Evolutionary conservation across 768 basidiomycete genomes (phyloP).

Genomic region (Mycena belliarum): DNA sequence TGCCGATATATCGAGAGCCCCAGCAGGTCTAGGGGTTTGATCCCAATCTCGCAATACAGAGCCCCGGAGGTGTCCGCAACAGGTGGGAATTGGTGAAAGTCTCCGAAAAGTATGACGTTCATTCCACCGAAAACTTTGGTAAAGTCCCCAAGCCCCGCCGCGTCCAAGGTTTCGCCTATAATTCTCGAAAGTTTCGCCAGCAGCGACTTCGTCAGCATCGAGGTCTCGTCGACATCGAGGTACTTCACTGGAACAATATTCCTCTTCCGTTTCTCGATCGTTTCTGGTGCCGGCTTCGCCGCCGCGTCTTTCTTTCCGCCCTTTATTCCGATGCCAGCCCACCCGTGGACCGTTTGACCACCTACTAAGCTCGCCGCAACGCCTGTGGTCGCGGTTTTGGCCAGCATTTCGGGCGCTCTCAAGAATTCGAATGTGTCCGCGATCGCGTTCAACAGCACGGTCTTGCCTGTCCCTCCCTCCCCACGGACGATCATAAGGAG

Average conservation of each 20-base stretch:
- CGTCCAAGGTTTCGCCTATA: conserved; percentile 4
- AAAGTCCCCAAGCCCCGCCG: not conserved
- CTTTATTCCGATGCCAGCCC: conserved; percentile 21
- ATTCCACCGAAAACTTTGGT: conserved; percentile 29
- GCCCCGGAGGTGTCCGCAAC: conserved; percentile 29
- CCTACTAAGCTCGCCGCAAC: conserved; percentile 42
- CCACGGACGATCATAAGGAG: conserved; percentile 42
- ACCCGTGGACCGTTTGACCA: conserved; percentile 36
- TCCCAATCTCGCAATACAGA: conserved; percentile 17
- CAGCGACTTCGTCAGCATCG: conserved; percentile 33
- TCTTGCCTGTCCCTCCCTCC: conserved; percentile 47
- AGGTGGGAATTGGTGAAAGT: conserved; percentile 37
- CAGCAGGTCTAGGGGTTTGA: not conserved
- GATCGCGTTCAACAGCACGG: conserved; percentile 38
- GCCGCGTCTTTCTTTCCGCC: too few relatives aligned
- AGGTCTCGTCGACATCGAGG: conserved; percentile 37
- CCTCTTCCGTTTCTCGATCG: conserved; percentile 7
- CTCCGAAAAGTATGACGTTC: conserved; percentile 35
- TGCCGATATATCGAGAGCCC: conserved; percentile 28
- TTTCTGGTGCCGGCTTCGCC: not conserved
- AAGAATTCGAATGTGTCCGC: conserved; percentile 32
- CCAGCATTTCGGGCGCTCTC: conserved; percentile 17
- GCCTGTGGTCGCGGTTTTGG: conserved; percentile 40
- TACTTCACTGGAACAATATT: conserved; percentile 25
- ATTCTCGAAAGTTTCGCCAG: conserved; percentile 20